Evolutionary conservation across 179 eudicot species (phyloP), one percentile per base, ranked within the genome.

Genomic region (Nepenthes alata): DNA sequence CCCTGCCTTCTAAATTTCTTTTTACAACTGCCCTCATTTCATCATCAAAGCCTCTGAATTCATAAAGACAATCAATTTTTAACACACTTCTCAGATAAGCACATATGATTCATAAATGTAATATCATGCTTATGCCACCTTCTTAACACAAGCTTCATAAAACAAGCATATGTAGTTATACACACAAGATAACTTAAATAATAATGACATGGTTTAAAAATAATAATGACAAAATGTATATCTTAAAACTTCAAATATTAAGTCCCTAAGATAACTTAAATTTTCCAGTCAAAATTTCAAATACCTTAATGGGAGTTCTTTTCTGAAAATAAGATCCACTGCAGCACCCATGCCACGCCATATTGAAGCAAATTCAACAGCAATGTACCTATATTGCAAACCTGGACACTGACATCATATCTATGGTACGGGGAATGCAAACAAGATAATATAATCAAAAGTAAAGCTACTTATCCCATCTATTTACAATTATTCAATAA

Each of bases 351-450:
- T 90, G 61, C 97, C 99, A 16, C 95, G 80, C 99, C 99, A 94
- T 73, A 94, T 90, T 57, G 99, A 90, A 81, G 97, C 99, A 77
- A 94, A 94, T 77, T 94, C 99, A 80, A 90, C 91, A 79, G 97
- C 94, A 68, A 94, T 94, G 71, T 94, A 94, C 83, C 98, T 93
- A 67, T 53, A 72, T 10, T 62, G 60, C 44, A 57, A 37, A 55
- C 7, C 4, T 6, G 12, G 36, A 7, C 5, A 41, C 45, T 4
- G 45, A 41, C 45, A 41, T 25, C 15, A 53, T 5, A 53, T 16
- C 3, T 55, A 55, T 7, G 53, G n/a, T 50, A 50, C n/a, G 15
- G 15, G 13, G 12, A 6, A 13, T 11, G 5, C 25, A 25, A 25
- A 25, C 25, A 25, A 25, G 25, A 25, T 25, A 25, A 25, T 25